Percentiles rank a stretch among this genome's conserved stretches.
Evolutionary conservation across 129 eudicot species (phyloP).

Genomic region (Dittrichia graveolens): DNA sequence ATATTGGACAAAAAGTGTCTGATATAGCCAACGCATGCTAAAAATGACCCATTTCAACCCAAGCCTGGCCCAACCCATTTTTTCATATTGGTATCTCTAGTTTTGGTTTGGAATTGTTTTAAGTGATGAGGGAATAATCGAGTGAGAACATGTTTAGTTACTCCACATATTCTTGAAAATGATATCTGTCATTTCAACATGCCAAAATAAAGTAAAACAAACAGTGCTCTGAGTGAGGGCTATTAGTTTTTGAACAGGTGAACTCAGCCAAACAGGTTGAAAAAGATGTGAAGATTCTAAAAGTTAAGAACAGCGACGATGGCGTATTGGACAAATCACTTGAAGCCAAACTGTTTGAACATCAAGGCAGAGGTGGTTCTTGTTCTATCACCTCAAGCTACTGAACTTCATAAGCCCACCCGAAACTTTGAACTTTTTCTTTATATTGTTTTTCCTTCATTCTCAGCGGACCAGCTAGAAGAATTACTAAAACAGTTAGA

Average conservation of each 20-base stretch:
- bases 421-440: not conserved
- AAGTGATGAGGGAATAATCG: not conserved
- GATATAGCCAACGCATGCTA: not conserved
- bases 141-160: slow-evolving; percentile 10
- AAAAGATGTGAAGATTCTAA: slow-evolving; percentile 77
- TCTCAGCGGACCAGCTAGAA: slow-evolving; percentile 59
- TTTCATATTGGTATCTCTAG: not conserved
- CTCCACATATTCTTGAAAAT: not conserved
- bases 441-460: not conserved
- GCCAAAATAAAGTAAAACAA: not conserved
- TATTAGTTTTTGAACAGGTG: slow-evolving; percentile 45
- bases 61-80: not conserved
- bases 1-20: not conserved
- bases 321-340: slow-evolving; percentile 67
- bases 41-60: not conserved
- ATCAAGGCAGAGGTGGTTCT: slow-evolving; percentile 71
- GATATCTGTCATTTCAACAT: not conserved
- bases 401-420: not conserved
- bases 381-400: slow-evolving; percentile 4
- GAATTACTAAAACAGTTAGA: slow-evolving; percentile 62
- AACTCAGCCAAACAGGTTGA: slow-evolving; percentile 72
- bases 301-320: slow-evolving; percentile 63
- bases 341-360: slow-evolving; percentile 75
- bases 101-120: not conserved
- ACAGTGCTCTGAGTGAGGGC: not conserved